Percentiles rank a stretch among this genome's conserved stretches.
Evolutionary conservation across 2,329 filamentous ascomycete genomes (phyloP).

Genomic region (Rutstroemia sp.): DNA sequence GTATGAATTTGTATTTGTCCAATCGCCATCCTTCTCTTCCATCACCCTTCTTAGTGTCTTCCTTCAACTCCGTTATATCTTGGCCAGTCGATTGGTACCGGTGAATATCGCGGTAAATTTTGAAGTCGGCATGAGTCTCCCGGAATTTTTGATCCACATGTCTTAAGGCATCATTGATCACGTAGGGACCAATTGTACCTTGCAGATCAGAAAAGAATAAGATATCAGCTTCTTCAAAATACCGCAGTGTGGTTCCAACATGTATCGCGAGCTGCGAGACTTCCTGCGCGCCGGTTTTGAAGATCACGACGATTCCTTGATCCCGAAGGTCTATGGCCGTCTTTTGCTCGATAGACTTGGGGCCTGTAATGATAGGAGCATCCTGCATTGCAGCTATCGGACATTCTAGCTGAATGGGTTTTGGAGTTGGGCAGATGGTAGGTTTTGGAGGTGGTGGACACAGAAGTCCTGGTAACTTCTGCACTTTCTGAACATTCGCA

Average conservation of each 20-base stretch:
- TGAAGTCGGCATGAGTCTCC: conserved; percentile 38
- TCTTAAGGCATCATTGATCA: conserved; percentile 41
- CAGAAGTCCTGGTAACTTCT: not conserved
- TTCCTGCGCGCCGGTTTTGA: conserved; percentile 53
- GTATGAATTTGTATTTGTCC: conserved; percentile 56
- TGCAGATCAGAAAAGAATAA: conserved; percentile 52
- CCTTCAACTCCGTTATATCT: conserved; percentile 35
- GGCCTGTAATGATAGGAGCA: not conserved
- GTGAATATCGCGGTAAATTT: conserved; percentile 35
- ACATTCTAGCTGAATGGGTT: not conserved
- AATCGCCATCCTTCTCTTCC: conserved; percentile 40
- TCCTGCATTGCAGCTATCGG: not conserved
- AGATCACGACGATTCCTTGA: conserved; percentile 33
- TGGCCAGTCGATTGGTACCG: conserved; percentile 39
- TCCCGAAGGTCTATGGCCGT: conserved; percentile 10
- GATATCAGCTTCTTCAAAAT: conserved; percentile 36
- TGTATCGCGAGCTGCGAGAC: conserved; percentile 45
- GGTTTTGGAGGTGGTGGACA: not conserved
- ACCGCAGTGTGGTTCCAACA: conserved; percentile 44
- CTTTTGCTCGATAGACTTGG: conserved; percentile 8
- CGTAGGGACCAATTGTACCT: conserved; percentile 38
- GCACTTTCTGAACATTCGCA: not conserved
- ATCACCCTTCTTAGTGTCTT: conserved; percentile 11
- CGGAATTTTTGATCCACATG: conserved; percentile 37
- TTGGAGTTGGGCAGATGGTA: not conserved